Evolutionary conservation across 108 stramenopile genomes (phyloP), one percentile per base, ranked within the genome.

Genomic region (Ochromonas danica): DNA sequence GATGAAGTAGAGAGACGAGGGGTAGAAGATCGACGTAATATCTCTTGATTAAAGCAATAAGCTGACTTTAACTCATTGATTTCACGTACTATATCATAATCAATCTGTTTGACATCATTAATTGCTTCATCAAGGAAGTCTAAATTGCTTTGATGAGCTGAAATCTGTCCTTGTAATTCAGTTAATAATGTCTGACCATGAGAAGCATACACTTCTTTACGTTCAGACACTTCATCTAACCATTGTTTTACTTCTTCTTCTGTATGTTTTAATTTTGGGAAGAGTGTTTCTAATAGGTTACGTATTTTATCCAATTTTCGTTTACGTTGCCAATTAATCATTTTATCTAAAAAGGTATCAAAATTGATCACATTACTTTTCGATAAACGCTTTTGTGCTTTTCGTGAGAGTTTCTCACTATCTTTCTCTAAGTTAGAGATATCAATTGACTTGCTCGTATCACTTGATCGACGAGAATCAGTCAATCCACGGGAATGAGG

Each of bases 401-500:
- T 67, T 10, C 35, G 27, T 67, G 63, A 3, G 10, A 67, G 10
- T 10, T 35, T 14, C 30, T 67, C 63, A 67, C 33, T 67, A 6
- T 67, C 63, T 67, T 67, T 22, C 31, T 67, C 63, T 25, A 67
- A 67, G 3, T 67, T 36, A 35, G 63, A 67, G 31, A 67, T 67
- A 35, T 67, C 63, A 35, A 67, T 6, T 67, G 63, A 51, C n/a
- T n/a, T n/a, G n/a, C n/a, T n/a, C n/a, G n/a, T n/a, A n/a, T n/a
- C n/a, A n/a, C n/a, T n/a, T n/a, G n/a, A n/a, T n/a, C n/a, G n/a
- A n/a, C n/a, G n/a, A n/a, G n/a, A n/a, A n/a, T n/a, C n/a, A n/a
- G n/a, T n/a, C n/a, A n/a, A n/a, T n/a, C n/a, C n/a, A n/a, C n/a
- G n/a, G n/a, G n/a, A n/a, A n/a, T n/a, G n/a, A n/a, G n/a, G n/a